Evolutionary conservation across 139 green algal genomes (phyloP).

Genomic region (Coelastrella sp.): DNA sequence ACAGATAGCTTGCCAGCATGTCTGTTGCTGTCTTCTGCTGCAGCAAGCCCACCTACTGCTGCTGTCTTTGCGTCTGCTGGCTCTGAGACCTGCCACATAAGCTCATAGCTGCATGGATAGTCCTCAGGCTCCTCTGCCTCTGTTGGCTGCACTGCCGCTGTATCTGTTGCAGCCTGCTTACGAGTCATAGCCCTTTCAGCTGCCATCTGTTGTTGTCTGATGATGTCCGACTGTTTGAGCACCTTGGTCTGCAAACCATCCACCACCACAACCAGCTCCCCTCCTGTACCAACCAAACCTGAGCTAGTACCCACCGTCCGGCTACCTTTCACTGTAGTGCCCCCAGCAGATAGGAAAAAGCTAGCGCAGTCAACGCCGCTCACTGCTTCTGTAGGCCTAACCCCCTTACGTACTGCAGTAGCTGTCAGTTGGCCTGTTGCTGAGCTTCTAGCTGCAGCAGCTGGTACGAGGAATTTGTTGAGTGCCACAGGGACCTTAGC

Average conservation of each 20-base stretch:
- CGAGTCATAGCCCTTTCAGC: background rate
- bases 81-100: constrained; percentile 51
- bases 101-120: constrained; percentile 52
- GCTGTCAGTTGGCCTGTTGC: background rate
- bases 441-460: background rate
- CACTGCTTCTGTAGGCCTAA: background rate
- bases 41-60: background rate
- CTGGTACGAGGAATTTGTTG: constrained; percentile 44
- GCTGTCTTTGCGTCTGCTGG: background rate
- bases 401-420: background rate
- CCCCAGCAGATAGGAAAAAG: constrained; percentile 9
- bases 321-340: background rate
- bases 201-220: background rate
- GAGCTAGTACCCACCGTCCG: background rate
- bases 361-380: background rate
- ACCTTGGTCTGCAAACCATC: constrained; percentile 53
- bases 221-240: constrained; percentile 6
- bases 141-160: background rate
- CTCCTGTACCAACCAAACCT: background rate
- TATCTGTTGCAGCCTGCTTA: background rate
- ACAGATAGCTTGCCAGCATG: constrained; percentile 28
- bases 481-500: constrained; percentile 69
- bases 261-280: constrained; percentile 36
- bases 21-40: background rate
- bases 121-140: constrained; percentile 40